Conservation (phyloP, 345 rosid genomes). For the Camelina hispida region DNA sequence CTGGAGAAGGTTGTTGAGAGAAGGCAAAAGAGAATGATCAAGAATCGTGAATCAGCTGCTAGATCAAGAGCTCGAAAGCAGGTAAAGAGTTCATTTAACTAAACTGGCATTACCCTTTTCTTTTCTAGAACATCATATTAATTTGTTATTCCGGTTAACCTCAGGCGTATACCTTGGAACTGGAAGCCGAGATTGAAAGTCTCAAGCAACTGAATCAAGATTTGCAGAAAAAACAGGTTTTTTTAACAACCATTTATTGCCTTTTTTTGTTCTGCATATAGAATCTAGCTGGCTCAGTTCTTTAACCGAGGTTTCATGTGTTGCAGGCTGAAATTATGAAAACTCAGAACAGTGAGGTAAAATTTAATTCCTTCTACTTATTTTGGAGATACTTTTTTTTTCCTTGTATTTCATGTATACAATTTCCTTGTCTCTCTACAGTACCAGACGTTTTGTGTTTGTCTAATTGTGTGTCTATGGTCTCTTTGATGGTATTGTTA, state of each 20-base stretch:
- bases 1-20: constrained; percentile 95
- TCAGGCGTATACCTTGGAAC: constrained; percentile 90
- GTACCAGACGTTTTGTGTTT: constrained; percentile 1
- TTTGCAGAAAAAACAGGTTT: constrained; percentile 75
- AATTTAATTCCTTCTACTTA: background rate
- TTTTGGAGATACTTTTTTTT: background rate
- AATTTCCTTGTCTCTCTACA: too few species aligned
- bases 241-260: background rate
- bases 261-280: background rate
- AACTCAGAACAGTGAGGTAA: constrained; percentile 64
- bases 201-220: constrained; percentile 78
- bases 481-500: constrained; percentile 9
- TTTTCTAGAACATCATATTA: constrained; percentile 15
- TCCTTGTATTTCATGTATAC: too few species aligned
- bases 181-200: constrained; percentile 88
- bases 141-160: constrained; percentile 22
- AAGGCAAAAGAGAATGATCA: constrained; percentile 98
- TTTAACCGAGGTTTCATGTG: constrained; percentile 28
- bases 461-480: constrained; percentile 1
- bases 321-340: constrained; percentile 65
- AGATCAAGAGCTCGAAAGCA: constrained; percentile 98
- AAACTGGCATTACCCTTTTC: background rate
- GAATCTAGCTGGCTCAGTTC: constrained; percentile 7
- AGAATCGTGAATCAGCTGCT: constrained; percentile 97
- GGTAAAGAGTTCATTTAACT: constrained; percentile 49